Base-by-base conservation (phyloP, 2,329 filamentous ascomycete species). In the Colletotrichum lini region DNA sequence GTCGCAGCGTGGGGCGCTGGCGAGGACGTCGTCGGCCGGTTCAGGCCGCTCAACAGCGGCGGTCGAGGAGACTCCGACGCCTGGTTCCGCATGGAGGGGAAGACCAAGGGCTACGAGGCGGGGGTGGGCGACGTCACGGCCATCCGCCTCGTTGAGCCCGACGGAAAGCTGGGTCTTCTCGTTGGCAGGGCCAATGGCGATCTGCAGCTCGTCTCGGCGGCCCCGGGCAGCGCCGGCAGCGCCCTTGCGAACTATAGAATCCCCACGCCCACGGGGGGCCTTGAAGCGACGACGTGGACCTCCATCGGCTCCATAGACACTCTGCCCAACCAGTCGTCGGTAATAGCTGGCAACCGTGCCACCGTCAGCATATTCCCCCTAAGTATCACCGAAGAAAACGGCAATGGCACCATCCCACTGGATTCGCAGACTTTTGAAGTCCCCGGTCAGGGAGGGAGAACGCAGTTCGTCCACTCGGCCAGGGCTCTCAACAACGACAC, bases 91-190 rank as follows among this genome's bases (percentile, higher is more conserved):
- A 71, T 83, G 1, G 74, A 78, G 49, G 88, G 87, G 1, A 75
- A 78, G 15, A 73, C 78, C 0, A 69, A 76, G 8, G 85, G 83
- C 0, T 85, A 85, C 71, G 65, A 71, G 16, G 76, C 83, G 1
- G 87, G 87, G 0, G 82, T 78, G 40, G 87, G 86, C 65, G 88
- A 90, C 65, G 81, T 88, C 7, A 88, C 83, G 2, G 81, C 84
- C 3, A 74, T 89, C 1, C 81, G 82, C 0, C 79, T 89, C 23
- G 75, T 88, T 5, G 81, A 84, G 47, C 75, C 79, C 4, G 65
- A 76, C 4, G 76, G 73, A 3, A 65, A 69, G 18, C 74, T 82
- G 18, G 79, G 82, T 2, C 74, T 87, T 1, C 74, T 88, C 2
- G 82, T 85, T 0, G 87, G 86, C 5, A 81, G 87, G 44, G 85